These are phyloP conservation scores for Themeda triandra DNA, from an alignment of 176 grass and related monocot species.

Conservation along the genomic window DNA sequence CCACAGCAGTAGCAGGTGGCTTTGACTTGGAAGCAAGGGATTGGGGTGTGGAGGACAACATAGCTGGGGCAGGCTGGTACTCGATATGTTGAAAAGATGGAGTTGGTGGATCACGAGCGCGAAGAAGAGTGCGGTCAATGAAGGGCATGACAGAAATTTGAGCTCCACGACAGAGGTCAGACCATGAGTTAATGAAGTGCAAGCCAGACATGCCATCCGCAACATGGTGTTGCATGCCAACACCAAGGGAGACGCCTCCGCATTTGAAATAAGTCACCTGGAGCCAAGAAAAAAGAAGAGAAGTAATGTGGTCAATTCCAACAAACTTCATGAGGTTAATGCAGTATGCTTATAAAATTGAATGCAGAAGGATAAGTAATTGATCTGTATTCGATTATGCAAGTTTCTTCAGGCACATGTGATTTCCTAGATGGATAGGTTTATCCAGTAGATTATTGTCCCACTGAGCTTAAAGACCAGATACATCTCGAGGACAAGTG, in stretches of 20 bases:
- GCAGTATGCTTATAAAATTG: not conserved
- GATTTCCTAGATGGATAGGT: not conserved
- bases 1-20: conserved; percentile 50
- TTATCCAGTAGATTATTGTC: not conserved
- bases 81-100: conserved; percentile 74
- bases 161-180: conserved; percentile 62
- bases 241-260: conserved; percentile 72
- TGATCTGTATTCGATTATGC: not conserved
- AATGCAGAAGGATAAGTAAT: not conserved
- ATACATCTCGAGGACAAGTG: not conserved
- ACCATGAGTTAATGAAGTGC: conserved; percentile 95
- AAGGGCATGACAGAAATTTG: conserved; percentile 49
- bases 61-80: conserved; percentile 71
- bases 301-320: not conserved
- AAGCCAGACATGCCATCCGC: conserved; percentile 78
- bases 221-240: conserved; percentile 91
- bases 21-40: conserved; percentile 12
- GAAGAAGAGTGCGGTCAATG: conserved; percentile 68
- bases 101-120: conserved; percentile 58
- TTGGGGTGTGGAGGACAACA: conserved; percentile 35
- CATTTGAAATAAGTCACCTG: conserved; percentile 95
- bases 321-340: not conserved
- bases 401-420: not conserved
- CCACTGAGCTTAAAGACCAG: not conserved
- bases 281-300: not conserved